Percentiles rank a stretch among this genome's conserved stretches.
Evolutionary conservation across 2,329 filamentous ascomycete species (phyloP).

Genomic region (Xylariaceae sp.): DNA sequence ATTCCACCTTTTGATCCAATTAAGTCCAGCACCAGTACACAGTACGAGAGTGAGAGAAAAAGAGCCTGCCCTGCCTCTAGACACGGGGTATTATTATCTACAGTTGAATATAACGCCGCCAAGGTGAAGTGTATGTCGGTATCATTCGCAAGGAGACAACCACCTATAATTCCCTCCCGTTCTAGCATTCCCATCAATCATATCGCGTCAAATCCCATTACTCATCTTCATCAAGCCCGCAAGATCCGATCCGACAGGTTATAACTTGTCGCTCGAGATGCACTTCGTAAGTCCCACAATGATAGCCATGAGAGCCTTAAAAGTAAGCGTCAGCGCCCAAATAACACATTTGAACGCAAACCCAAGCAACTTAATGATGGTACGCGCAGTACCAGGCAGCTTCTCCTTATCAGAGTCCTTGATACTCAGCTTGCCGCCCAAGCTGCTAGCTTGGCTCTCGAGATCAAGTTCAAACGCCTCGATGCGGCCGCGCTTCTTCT

Average conservation of each 20-base stretch:
- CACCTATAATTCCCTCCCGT: no score
- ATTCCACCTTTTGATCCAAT: no score
- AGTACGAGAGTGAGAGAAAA: no score
- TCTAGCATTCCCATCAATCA: no score
- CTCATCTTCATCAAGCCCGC: not conserved
- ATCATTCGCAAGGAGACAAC: no score
- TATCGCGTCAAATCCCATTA: no score
- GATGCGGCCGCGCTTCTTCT: slow-evolving; percentile 41
- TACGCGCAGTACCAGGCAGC: slow-evolving; percentile 48
- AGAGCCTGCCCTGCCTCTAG: no score
- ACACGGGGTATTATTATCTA: no score
- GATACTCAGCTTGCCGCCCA: slow-evolving; percentile 40
- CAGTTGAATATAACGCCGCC: no score
- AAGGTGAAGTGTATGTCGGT: no score
- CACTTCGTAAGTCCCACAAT: slow-evolving; percentile 52
- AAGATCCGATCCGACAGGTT: not conserved
- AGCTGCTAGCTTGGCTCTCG: slow-evolving; percentile 57
- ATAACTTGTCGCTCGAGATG: slow-evolving; percentile 43
- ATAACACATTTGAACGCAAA: slow-evolving; percentile 57
- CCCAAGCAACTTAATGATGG: slow-evolving; percentile 49
- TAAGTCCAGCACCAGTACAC: no score
- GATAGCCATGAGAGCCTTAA: slow-evolving; percentile 52
- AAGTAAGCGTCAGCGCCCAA: slow-evolving; percentile 54
- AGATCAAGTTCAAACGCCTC: slow-evolving; percentile 62
- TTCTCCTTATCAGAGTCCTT: slow-evolving; percentile 44